Percentiles rank a stretch among this genome's conserved stretches.
These are phyloP conservation scores for Teratosphaeria nubilosa DNA, from an alignment of 2,329 filamentous ascomycete species.

Conservation along the genomic window DNA sequence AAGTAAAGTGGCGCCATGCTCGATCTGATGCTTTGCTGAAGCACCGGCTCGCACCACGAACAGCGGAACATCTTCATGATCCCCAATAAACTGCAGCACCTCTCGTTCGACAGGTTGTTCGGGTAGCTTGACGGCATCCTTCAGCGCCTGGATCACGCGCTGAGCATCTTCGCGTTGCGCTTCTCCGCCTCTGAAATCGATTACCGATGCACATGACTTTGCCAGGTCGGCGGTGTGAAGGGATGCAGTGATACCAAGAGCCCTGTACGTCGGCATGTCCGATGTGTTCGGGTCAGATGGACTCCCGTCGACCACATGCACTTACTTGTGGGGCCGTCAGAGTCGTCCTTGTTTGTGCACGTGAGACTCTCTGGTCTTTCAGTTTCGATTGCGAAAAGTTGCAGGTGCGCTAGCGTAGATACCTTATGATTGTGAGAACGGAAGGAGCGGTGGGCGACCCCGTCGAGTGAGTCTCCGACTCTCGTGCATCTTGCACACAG, in stretches of 20 bases:
- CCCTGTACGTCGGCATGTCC: constrained; percentile 22
- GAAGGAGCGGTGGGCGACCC: background rate
- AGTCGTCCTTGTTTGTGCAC: background rate
- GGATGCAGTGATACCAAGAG: constrained; percentile 18
- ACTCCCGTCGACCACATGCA: background rate
- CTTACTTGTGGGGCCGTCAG: background rate
- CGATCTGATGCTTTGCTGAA: background rate
- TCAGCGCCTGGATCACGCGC: constrained; percentile 12
- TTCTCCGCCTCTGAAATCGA: constrained; percentile 9
- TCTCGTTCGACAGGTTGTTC: constrained; percentile 15
- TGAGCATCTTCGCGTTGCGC: constrained; percentile 9
- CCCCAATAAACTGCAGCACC: constrained; percentile 23
- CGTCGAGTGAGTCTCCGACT: background rate
- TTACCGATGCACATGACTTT: constrained; percentile 9
- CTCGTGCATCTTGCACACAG: background rate
- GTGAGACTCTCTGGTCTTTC: background rate
- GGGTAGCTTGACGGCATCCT: constrained; percentile 6
- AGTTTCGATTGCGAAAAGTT: background rate
- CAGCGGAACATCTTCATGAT: constrained; percentile 21
- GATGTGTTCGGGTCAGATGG: background rate
- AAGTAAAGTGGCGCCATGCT: background rate
- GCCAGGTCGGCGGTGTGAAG: constrained; percentile 15
- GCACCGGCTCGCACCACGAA: constrained; percentile 23
- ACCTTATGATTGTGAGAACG: background rate
- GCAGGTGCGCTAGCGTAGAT: background rate